Conservation (phyloP, 768 basidiomycete genomes). For the Filobasidium wieringae region DNA sequence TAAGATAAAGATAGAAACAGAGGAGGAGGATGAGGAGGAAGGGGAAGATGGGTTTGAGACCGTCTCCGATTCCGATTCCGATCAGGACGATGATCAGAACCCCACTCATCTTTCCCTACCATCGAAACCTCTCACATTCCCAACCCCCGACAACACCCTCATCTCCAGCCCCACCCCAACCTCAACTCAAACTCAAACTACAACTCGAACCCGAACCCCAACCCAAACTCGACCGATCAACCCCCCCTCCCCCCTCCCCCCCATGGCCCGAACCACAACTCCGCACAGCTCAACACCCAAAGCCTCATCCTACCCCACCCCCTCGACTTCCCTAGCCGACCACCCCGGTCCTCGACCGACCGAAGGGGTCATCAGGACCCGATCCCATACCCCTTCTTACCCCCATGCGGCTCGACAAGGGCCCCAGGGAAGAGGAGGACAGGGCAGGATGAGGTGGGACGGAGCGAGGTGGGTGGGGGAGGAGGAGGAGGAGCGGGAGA, state of each 20-base stretch:
- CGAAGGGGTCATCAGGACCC: not conserved
- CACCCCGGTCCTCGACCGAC: not conserved
- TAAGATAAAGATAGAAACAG: too few relatives aligned
- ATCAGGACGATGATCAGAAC: too few relatives aligned
- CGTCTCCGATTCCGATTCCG: too few relatives aligned
- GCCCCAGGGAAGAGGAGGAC: too few relatives aligned
- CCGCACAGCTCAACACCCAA: slow-evolving; percentile 12
- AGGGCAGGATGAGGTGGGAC: not conserved
- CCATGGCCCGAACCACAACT: too few relatives aligned
- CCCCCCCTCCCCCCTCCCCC: not conserved
- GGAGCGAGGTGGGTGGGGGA: not conserved
- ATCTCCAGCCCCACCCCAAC: too few relatives aligned
- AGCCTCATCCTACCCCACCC: slow-evolving; percentile 14
- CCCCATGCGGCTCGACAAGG: slow-evolving; percentile 2
- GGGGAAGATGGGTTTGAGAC: too few relatives aligned
- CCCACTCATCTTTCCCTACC: not conserved
- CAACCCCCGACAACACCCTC: too few relatives aligned
- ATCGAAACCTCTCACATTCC: too few relatives aligned
- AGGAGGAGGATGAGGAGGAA: too few relatives aligned
- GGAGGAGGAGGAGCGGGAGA: slow-evolving; percentile 5
- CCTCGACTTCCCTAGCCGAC: not conserved
- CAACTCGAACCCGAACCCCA: not conserved
- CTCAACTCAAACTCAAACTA: not conserved
- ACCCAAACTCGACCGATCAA: not conserved
- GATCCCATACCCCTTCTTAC: not conserved